Conservation (phyloP, 495 filamentous ascomycete species). For the Xylaria intraflava region DNA sequence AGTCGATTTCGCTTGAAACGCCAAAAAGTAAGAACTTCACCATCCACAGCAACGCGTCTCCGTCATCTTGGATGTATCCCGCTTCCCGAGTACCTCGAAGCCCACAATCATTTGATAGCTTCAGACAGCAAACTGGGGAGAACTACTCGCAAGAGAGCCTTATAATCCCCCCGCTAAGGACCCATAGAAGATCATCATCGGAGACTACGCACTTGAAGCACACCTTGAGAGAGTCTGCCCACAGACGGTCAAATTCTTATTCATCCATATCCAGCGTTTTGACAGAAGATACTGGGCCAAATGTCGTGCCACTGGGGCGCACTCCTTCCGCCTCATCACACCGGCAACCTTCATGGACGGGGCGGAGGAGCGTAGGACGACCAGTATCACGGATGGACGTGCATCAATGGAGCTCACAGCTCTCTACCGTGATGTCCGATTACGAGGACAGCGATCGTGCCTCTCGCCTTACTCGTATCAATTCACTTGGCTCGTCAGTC, state of each 20-base stretch:
- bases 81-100: conserved; percentile 14
- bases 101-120: conserved; percentile 22
- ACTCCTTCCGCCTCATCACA: conserved; percentile 23
- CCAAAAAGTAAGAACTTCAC: conserved; percentile 11
- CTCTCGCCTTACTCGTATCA: conserved; percentile 40
- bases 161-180: conserved; percentile 43
- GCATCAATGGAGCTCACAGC: conserved; percentile 65
- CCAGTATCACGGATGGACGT: conserved; percentile 26
- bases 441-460: conserved; percentile 43
- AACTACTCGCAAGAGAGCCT: conserved; percentile 51
- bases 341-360: conserved; percentile 22
- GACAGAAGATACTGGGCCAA: conserved; percentile 36
- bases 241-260: conserved; percentile 40
- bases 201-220: conserved; percentile 44
- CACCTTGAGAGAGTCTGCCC: conserved; percentile 42
- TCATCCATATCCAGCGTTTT: conserved; percentile 44
- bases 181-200: conserved; percentile 36
- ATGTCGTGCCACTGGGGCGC: conserved; percentile 18
- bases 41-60: conserved; percentile 31
- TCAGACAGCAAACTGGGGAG: conserved; percentile 24
- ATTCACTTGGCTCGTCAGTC: conserved; percentile 34
- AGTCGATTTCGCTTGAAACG: conserved; percentile 4
- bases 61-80: conserved; percentile 29
- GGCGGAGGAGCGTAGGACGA: conserved; percentile 11
- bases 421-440: conserved; percentile 67